Evolutionary conservation across 2,329 filamentous ascomycete genomes (phyloP), one percentile per base, ranked within the genome.

Genomic region (Alternaria sp.): DNA sequence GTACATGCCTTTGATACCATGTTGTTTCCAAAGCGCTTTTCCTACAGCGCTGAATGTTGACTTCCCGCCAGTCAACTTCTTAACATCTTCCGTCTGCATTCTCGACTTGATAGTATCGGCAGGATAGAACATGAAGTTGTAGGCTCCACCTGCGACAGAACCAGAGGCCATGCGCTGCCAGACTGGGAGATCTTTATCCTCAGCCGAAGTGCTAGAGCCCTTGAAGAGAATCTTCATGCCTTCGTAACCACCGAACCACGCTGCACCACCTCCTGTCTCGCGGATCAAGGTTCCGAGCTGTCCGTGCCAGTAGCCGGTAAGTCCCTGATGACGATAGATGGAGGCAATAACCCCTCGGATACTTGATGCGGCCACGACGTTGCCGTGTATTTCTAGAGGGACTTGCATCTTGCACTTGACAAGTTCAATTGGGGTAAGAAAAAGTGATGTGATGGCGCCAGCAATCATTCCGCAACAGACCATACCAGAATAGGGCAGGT

Each of bases 331-430:
- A 8, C 87, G 88, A 72, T 92, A 96, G 8, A 98, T 87, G 28
- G 93, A 87, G 26, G 84, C 83, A 41, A 98, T 90, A 40, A 97
- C 88, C 5, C 85, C 79, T 11, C 91, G 73, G 0, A 93, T 89
- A 1, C 86, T 85, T 5, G 90, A 84, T 3, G 84, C 79, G 80
- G 81, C 3, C 77, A 77, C 2, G 71, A 72, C 24, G 74, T 77
- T 73, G 1, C 80, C 75, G 6, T 72, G 59, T 1, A 73, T 66
- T 46, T 80, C 74, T 4, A 80, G 55, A 14, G 85, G 92, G 0
- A 94, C 93, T 77, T 99, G 95, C 80, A 99, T 96, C 79, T 95
- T 96, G 85, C 95, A 99, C 80, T 99, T 99, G 75, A 99, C 91
- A 51, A 99, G 86, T 80, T 99, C 95, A 66, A 99, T 92, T 0